phyloP scores from a whole-genome alignment of 768 basidiomycete species.

The Tricholoma sp. region DNA sequence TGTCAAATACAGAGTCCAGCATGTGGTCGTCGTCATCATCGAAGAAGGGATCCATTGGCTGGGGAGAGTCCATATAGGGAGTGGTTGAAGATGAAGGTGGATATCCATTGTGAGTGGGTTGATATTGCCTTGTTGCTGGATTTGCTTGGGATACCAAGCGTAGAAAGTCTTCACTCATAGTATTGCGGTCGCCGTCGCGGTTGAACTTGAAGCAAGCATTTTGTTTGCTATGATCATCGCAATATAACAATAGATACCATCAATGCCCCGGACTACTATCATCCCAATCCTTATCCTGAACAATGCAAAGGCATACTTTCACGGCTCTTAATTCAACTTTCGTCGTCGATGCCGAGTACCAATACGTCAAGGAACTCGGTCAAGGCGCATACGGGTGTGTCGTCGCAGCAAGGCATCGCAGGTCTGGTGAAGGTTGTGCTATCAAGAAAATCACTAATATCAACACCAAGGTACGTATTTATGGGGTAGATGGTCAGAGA shows the following conservation, averaged over 20 bases:
- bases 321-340: slow-evolving; percentile 82
- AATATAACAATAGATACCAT: too few species aligned
- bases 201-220: neutral
- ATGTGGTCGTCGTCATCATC: slow-evolving; percentile 76
- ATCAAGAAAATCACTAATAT: slow-evolving; percentile 97
- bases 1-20: slow-evolving; percentile 65
- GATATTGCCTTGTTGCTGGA: slow-evolving; percentile 51
- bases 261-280: too few species aligned
- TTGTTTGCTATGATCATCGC: neutral
- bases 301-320: slow-evolving; percentile 74
- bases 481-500: neutral
- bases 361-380: slow-evolving; percentile 95
- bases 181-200: slow-evolving; percentile 9
- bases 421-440: slow-evolving; percentile 84
- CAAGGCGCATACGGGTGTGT: slow-evolving; percentile 95
- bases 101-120: slow-evolving; percentile 51
- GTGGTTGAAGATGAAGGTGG: slow-evolving; percentile 46
- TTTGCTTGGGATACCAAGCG: slow-evolving; percentile 69
- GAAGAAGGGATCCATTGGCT: slow-evolving; percentile 81
- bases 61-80: slow-evolving; percentile 40
- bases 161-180: slow-evolving; percentile 70
- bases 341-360: slow-evolving; percentile 83
- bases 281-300: slow-evolving; percentile 8
- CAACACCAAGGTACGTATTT: slow-evolving; percentile 64
- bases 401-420: slow-evolving; percentile 76